phyloP scores from a whole-genome alignment of 225 moss, liverwort and hornwort genomes.

The Marchantia paleacea region DNA sequence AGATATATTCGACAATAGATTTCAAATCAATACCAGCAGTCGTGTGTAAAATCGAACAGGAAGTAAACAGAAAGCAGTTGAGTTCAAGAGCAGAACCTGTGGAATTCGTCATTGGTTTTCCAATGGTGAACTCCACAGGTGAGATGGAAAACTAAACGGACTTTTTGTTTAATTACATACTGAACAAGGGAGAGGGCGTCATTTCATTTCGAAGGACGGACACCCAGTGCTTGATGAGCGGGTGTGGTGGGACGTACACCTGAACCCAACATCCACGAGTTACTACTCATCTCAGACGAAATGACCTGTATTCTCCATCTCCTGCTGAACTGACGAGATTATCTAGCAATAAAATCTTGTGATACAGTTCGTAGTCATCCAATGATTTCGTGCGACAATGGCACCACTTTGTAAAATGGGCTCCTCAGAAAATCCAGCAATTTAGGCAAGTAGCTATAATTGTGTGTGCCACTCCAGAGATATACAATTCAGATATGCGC shows the following conservation, averaged over 20 bases:
- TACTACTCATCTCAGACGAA: neutral
- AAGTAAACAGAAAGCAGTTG: no score
- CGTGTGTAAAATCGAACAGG: no score
- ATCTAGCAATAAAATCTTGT: neutral
- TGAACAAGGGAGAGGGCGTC: constrained; percentile 75
- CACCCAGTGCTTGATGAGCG: constrained; percentile 84
- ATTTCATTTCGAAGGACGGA: constrained; percentile 86
- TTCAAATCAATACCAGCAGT: no score
- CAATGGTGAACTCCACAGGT: neutral
- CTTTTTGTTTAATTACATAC: constrained; percentile 39
- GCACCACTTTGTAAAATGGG: neutral
- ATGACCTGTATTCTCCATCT: neutral
- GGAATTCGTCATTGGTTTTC: no score
- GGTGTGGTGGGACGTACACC: constrained; percentile 95
- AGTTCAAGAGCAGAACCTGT: no score
- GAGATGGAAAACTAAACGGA: neutral
- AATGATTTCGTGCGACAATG: neutral
- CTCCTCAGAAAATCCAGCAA: no score
- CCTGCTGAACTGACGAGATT: neutral
- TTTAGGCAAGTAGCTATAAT: neutral
- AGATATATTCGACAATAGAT: no score
- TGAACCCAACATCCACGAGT: constrained; percentile 1
- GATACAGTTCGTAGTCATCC: neutral
- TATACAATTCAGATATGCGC: neutral
- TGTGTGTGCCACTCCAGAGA: neutral